Evolutionary conservation across 75 land plant species (phyloP).

Genomic region (Sequoiadendron giganteum): DNA sequence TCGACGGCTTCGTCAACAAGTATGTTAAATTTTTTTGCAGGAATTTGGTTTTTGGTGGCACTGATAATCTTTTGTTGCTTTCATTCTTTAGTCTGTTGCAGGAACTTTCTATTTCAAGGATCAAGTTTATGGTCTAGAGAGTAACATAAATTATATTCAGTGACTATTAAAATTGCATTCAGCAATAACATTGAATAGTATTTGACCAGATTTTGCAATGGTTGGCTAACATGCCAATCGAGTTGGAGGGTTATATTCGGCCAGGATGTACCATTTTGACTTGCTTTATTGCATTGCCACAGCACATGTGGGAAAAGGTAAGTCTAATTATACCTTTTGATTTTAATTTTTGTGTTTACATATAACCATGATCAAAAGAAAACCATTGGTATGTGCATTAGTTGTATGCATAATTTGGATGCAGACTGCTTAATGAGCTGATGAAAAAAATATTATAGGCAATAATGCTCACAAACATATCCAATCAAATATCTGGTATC

Average conservation of each 20-base stretch:
- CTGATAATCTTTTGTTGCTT: not conserved
- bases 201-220: slow-evolving; percentile 79
- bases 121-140: not conserved
- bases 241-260: slow-evolving; percentile 95
- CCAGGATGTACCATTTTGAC: slow-evolving; percentile 98
- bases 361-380: not conserved
- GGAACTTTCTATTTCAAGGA: not conserved
- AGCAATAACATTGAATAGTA: slow-evolving; percentile 8
- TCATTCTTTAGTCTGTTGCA: not conserved
- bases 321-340: not conserved
- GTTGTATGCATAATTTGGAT: not conserved
- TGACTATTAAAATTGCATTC: not conserved
- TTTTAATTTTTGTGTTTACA: not conserved
- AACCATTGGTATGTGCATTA: not conserved
- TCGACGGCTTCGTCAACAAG: slow-evolving; percentile 93
- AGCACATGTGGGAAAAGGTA: slow-evolving; percentile 83
- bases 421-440: not conserved
- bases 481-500: not conserved
- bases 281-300: slow-evolving; percentile 87
- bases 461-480: not conserved
- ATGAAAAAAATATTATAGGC: not conserved
- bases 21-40: slow-evolving; percentile 23
- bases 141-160: not conserved
- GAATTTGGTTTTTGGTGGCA: slow-evolving; percentile 15
- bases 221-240: slow-evolving; percentile 96